These are phyloP conservation scores for Aspergillus sp. DNA, from an alignment of 2,329 filamentous ascomycete genomes.

Conservation along the genomic window DNA sequence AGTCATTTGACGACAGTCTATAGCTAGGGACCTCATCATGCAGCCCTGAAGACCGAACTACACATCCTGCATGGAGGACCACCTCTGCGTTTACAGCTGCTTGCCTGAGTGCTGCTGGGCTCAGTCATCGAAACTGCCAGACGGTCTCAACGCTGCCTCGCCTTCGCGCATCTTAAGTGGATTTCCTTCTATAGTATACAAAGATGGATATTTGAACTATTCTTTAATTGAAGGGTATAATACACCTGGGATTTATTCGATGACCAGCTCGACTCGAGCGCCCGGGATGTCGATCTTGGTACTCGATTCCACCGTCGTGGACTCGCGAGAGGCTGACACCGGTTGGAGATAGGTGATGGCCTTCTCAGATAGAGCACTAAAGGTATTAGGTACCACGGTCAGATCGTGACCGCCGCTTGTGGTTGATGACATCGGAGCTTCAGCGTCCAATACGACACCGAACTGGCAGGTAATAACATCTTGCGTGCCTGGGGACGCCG, in stretches of 20 bases:
- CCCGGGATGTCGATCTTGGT: constrained; percentile 38
- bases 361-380: constrained; percentile 41
- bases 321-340: constrained; percentile 2
- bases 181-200: too few species aligned
- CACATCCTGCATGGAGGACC: too few species aligned
- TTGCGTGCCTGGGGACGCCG: not conserved
- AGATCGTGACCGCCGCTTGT: constrained; percentile 13
- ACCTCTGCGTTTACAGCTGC: too few species aligned
- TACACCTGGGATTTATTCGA: constrained; percentile 7
- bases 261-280: constrained; percentile 21
- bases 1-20: too few species aligned
- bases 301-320: constrained; percentile 14
- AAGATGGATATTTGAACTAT: not conserved
- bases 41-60: too few species aligned
- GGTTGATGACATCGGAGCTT: constrained; percentile 8
- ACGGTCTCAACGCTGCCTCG: too few species aligned
- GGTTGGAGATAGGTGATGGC: constrained; percentile 33
- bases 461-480: constrained; percentile 26
- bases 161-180: too few species aligned
- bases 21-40: too few species aligned
- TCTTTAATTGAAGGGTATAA: not conserved
- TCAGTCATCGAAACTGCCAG: too few species aligned
- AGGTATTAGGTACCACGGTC: constrained; percentile 26
- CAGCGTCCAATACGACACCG: constrained; percentile 30
- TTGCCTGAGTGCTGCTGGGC: too few species aligned